Evolutionary conservation across 768 basidiomycete genomes (phyloP).

Genomic region (Sporobolomyces pararoseus): DNA sequence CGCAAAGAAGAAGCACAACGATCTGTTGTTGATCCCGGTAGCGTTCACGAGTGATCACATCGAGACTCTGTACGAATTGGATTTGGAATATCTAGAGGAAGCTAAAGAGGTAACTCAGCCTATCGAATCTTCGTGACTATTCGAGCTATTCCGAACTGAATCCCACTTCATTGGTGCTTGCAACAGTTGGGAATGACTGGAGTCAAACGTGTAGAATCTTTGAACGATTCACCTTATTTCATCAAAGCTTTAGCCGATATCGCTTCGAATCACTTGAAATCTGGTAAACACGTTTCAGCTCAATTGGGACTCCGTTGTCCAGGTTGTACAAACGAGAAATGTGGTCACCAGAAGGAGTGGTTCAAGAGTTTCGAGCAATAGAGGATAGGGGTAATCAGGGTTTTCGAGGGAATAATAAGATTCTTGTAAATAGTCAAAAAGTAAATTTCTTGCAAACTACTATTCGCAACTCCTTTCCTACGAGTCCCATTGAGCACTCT

Average conservation of each 20-base stretch:
- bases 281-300: conserved; percentile 45
- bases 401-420: too few species aligned
- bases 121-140: too few species aligned
- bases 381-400: background rate
- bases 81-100: conserved; percentile 87
- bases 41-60: conserved; percentile 99
- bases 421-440: too few species aligned
- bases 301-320: conserved; percentile 88
- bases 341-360: conserved; percentile 82
- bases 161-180: background rate
- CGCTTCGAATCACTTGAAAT: conserved; percentile 65
- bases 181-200: conserved; percentile 75
- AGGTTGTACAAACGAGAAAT: conserved; percentile 84
- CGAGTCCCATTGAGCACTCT: too few species aligned
- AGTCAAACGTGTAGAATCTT: conserved; percentile 77
- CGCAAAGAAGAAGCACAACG: conserved; percentile 52
- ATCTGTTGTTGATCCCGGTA: conserved; percentile 75
- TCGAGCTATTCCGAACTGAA: too few species aligned
- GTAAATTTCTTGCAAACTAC: too few species aligned
- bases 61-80: conserved; percentile 94
- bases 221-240: conserved; percentile 95
- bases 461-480: too few species aligned
- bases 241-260: conserved; percentile 92
- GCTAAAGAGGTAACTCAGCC: conserved; percentile 81
- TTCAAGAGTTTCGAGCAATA: conserved; percentile 52